A percentile compares a stretch with the other conserved stretches of the same genome.
Conservation (phyloP, 345 rosid species). For the Anastatica hierochuntica region DNA sequence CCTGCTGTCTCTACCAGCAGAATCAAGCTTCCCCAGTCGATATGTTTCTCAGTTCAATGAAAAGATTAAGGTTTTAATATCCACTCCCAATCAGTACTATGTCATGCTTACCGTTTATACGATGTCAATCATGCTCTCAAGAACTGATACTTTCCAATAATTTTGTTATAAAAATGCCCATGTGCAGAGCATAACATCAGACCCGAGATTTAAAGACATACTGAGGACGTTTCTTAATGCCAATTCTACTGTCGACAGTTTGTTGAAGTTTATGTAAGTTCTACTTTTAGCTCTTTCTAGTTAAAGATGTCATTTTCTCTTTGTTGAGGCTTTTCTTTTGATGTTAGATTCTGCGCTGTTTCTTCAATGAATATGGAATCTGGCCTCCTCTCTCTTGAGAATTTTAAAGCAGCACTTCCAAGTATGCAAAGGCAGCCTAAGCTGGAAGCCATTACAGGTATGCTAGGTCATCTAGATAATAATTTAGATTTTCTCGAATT, state of each 20-base stretch:
- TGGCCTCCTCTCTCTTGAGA: conserved; percentile 65
- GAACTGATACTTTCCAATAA: background rate
- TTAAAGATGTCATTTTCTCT: conserved; percentile 5
- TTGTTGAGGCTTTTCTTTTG: conserved; percentile 13
- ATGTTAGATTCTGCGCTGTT: conserved; percentile 60
- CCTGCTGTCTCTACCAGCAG: conserved; percentile 59
- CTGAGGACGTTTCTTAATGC: conserved; percentile 33
- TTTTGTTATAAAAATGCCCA: background rate
- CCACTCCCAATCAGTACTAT: conserved; percentile 1
- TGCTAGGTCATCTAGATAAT: background rate
- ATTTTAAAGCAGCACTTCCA: conserved; percentile 62
- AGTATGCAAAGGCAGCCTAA: conserved; percentile 65
- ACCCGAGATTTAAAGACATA: conserved; percentile 59
- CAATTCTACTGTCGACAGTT: conserved; percentile 44
- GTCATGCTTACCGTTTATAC: background rate
- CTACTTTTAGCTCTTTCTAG: conserved; percentile 9
- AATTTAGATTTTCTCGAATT: background rate
- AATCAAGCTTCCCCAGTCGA: conserved; percentile 51
- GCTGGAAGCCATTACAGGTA: conserved; percentile 73
- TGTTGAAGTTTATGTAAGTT: conserved; percentile 73
- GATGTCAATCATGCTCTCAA: conserved; percentile 6
- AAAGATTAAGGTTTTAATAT: conserved; percentile 62
- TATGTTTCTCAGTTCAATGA: conserved; percentile 56
- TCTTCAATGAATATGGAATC: conserved; percentile 52
- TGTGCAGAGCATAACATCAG: conserved; percentile 51